phyloP scores from a whole-genome alignment of 1,139 yeast genomes.

The Sugiyamaella paludigena region DNA sequence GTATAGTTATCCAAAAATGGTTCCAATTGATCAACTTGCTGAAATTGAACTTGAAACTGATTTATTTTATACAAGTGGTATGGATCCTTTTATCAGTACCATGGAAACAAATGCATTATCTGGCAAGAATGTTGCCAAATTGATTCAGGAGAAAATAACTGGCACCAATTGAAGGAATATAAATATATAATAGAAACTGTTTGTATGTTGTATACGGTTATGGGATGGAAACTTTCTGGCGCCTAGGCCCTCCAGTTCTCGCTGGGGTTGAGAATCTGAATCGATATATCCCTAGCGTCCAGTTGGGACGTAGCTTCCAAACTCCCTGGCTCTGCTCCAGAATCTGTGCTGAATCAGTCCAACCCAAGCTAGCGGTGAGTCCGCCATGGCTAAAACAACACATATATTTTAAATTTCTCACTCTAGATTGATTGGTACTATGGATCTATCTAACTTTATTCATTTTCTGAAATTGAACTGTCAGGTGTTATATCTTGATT shows the following conservation, averaged over 20 bases:
- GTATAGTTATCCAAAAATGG: slow-evolving; percentile 29
- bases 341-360: too few relatives aligned
- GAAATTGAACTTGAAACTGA: slow-evolving; percentile 32
- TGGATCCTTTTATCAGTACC: slow-evolving; percentile 47
- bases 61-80: slow-evolving; percentile 42
- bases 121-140: slow-evolving; percentile 42
- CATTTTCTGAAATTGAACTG: background rate
- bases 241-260: too few relatives aligned
- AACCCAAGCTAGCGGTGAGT: too few relatives aligned
- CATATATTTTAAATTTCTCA: too few relatives aligned
- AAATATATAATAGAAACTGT: background rate
- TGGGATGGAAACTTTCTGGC: too few relatives aligned
- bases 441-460: background rate
- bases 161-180: background rate
- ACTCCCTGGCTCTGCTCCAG: too few relatives aligned
- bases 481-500: background rate
- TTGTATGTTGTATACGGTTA: background rate
- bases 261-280: too few relatives aligned
- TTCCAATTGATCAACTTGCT: slow-evolving; percentile 31
- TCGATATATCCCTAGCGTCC: too few relatives aligned
- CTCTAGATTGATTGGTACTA: too few relatives aligned
- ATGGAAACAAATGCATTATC: slow-evolving; percentile 51
- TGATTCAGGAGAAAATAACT: slow-evolving; percentile 6
- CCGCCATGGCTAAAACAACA: too few relatives aligned
- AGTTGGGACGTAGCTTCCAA: too few relatives aligned